phyloP scores from a whole-genome alignment of 192 early-diverging fungal species.

The Kickxella alabastrina region DNA sequence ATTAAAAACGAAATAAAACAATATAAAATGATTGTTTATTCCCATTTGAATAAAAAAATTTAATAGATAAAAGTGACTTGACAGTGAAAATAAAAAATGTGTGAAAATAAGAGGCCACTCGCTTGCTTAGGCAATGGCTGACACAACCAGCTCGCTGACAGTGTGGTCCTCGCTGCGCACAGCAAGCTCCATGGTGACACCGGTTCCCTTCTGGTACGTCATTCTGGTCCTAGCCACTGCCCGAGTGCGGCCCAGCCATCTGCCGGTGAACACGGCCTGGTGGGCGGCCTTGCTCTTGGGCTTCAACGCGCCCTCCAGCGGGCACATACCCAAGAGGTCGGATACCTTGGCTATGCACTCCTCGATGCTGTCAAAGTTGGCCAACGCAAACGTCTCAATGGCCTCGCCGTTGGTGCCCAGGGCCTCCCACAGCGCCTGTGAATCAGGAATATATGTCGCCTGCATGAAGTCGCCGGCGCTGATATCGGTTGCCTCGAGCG shows the following conservation, averaged over 20 bases:
- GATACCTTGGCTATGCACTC: constrained; percentile 53
- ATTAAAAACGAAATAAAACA: neutral
- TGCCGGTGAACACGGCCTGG: constrained; percentile 79
- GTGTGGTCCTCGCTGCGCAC: constrained; percentile 67
- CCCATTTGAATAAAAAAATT: neutral
- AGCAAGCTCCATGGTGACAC: constrained; percentile 90
- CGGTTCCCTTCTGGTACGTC: constrained; percentile 74
- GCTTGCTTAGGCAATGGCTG: constrained; percentile 64
- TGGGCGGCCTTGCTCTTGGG: constrained; percentile 77
- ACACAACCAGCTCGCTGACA: constrained; percentile 71
- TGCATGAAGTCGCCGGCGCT: constrained; percentile 84
- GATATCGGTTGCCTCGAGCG: constrained; percentile 83
- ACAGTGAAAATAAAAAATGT: no score
- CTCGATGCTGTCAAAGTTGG: constrained; percentile 57
- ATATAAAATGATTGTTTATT: neutral
- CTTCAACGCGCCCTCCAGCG: constrained; percentile 66
- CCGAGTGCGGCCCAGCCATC: constrained; percentile 74
- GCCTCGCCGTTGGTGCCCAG: constrained; percentile 67
- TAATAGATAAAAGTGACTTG: neutral
- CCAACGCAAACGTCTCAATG: constrained; percentile 85
- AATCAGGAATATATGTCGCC: constrained; percentile 79
- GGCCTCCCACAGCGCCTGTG: constrained; percentile 75
- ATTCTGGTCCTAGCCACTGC: constrained; percentile 82
- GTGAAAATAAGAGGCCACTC: no score
- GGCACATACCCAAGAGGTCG: constrained; percentile 83